Base-by-base conservation (phyloP, 2,329 filamentous ascomycete genomes). In the Leptodontidium sp. region DNA sequence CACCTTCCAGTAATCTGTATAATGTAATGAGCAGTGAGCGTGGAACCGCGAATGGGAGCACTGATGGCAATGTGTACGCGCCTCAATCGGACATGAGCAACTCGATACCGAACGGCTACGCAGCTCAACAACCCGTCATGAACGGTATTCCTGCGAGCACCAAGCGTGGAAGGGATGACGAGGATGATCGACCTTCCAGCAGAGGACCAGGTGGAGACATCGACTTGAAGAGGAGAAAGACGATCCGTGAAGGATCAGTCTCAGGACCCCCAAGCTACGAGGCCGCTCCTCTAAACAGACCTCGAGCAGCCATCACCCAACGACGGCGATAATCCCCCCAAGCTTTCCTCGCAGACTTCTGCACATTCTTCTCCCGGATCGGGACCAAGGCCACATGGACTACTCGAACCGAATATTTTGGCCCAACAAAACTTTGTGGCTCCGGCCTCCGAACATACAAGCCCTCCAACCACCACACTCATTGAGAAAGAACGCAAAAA, bases 11-110 rank as follows among this genome's bases (percentile, higher is more conserved):
- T 83, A 97, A 90, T 78, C 84, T 97, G 62, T 97, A 97, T 85
- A 97, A 90, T 80, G 91, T 97, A 71, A 94, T 97, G 83, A 94
- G 91, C 79, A 93, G 93, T 78, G 91, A 93, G 69, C 88, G 93
- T 32, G 88, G 84, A 38, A 80, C 88, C 12, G 83, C 87, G 21
- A 93, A 93, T 73, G 91, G 91, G n/a, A 86, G 84, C 38, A 81
- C 88, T 14, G 82, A 86, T 24, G 86, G 86, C 61, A 93, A 97
- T 73, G 87, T 90, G 7, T 97, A 97, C 78, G 86, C 88, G 43
- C 85, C 89, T 17, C 85, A 91, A 29, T 82, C 86, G 5, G 90
- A 92, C 74, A 83, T 90, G 80, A 79, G 81, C 50, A 81, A 79
- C 69, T 80, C 84, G 21, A 82, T 90, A 80, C 81, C 86, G 63